Percentiles rank a stretch among this genome's conserved stretches.
phyloP scores from a whole-genome alignment of 2,329 filamentous ascomycete genomes.

The Botryotinia convoluta region DNA sequence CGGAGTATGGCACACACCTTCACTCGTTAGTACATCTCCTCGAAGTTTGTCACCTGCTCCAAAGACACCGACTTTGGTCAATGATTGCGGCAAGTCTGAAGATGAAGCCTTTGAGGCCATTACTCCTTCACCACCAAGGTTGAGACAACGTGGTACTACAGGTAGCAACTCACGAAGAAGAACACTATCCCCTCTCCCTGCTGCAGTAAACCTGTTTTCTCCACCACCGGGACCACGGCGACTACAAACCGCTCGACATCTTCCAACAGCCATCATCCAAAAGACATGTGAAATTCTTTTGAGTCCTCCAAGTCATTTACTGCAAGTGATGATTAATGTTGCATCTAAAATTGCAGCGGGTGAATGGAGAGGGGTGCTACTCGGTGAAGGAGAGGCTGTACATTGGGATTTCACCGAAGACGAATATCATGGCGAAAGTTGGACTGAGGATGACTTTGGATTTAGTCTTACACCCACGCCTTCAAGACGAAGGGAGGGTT shows the following conservation, averaged over 20 bases:
- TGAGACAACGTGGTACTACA: constrained; percentile 55
- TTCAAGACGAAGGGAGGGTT: constrained; percentile 12
- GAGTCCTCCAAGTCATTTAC: constrained; percentile 74
- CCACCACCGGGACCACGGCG: constrained; percentile 45
- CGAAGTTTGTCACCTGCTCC: constrained; percentile 33
- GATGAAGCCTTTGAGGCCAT: constrained; percentile 40
- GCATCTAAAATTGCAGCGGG: constrained; percentile 70
- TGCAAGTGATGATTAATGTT: constrained; percentile 77
- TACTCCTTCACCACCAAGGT: constrained; percentile 33
- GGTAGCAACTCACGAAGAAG: constrained; percentile 52
- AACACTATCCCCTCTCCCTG: constrained; percentile 65
- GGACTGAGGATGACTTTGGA: constrained; percentile 58
- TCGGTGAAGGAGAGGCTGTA: constrained; percentile 53
- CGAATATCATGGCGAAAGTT: constrained; percentile 49
- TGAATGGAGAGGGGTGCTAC: constrained; percentile 60
- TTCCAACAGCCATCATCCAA: constrained; percentile 65
- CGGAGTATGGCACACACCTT: constrained; percentile 29
- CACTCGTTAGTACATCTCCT: constrained; percentile 20
- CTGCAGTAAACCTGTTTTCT: constrained; percentile 63
- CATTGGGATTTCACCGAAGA: constrained; percentile 55
- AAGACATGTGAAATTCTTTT: constrained; percentile 76
- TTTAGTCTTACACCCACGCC: constrained; percentile 36
- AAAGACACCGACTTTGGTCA: constrained; percentile 46
- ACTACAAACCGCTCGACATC: constrained; percentile 48
- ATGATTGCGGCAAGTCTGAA: constrained; percentile 43